Evolutionary conservation across 2,329 filamentous ascomycete species (phyloP).

Genomic region (Nothophaeocryptopus gaeumannii): DNA sequence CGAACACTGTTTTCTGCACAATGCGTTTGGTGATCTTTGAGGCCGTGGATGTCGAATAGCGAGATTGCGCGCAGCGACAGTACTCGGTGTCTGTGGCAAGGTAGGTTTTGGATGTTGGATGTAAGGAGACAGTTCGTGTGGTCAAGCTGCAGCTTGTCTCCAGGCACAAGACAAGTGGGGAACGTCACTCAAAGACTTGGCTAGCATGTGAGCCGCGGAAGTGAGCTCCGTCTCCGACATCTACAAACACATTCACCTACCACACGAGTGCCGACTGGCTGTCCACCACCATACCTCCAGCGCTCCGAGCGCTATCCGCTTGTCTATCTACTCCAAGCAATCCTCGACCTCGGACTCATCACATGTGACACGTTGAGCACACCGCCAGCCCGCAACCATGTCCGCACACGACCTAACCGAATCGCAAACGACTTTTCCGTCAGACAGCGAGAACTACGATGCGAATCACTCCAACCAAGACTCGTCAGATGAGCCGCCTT

Average conservation of each 20-base stretch:
- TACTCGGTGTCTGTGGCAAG: conserved; percentile 2
- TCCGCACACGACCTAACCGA: conserved; percentile 53
- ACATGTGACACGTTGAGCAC: too few species aligned
- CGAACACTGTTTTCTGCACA: not conserved
- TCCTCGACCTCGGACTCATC: too few species aligned
- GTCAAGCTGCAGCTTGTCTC: too few species aligned
- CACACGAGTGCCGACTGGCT: not conserved
- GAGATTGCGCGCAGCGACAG: not conserved
- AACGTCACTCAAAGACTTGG: too few species aligned
- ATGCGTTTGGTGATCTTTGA: not conserved
- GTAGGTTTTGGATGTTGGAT: not conserved
- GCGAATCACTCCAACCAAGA: conserved; percentile 49
- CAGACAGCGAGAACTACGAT: conserved; percentile 81
- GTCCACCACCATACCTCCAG: too few species aligned
- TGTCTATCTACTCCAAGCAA: too few species aligned
- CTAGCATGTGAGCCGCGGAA: not conserved
- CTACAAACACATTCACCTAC: conserved; percentile 1
- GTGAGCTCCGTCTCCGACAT: conserved; percentile 3
- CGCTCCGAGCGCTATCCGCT: too few species aligned
- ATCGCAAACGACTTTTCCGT: conserved; percentile 73
- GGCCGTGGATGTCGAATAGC: not conserved
- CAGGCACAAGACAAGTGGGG: too few species aligned
- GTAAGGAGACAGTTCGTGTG: not conserved
- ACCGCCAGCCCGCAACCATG: not conserved
- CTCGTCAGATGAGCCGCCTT: conserved; percentile 57